Evolutionary conservation across 129 eudicot genomes (phyloP).

Genomic region (Chrysanthemum lavandulifolium): DNA sequence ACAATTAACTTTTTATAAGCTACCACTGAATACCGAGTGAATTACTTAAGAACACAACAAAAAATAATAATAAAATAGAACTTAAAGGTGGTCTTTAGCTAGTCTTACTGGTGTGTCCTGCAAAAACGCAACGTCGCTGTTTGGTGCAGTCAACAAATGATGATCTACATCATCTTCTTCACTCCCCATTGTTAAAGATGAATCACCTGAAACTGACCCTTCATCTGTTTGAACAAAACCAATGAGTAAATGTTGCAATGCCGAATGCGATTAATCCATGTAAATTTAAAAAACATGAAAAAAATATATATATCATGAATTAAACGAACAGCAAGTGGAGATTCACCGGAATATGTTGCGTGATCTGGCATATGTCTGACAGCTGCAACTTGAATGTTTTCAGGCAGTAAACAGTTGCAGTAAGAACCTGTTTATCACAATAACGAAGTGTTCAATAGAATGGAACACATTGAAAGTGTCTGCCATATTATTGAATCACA

Average conservation of each 20-base stretch:
- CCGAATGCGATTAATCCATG: background rate
- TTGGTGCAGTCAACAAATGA: conserved; percentile 55
- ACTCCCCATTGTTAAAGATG: conserved; percentile 53
- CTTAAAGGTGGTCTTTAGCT: conserved; percentile 62
- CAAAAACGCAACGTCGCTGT: conserved; percentile 70
- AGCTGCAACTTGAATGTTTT: conserved; percentile 72
- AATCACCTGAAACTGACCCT: conserved; percentile 50
- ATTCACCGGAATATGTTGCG: conserved; percentile 56
- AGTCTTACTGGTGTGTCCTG: conserved; percentile 77
- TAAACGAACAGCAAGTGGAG: background rate
- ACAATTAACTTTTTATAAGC: too few species aligned
- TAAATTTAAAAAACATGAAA: background rate
- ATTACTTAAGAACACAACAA: background rate
- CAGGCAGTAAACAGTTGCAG: conserved; percentile 92
- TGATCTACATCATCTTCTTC: conserved; percentile 78
- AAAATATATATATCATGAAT: background rate
- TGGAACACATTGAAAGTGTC: too few species aligned
- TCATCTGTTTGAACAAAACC: conserved; percentile 39
- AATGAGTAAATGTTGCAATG: background rate
- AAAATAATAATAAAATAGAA: background rate
- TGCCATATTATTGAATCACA: background rate
- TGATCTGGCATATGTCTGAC: conserved; percentile 76
- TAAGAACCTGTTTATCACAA: conserved; percentile 64
- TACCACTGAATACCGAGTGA: conserved; percentile 7
- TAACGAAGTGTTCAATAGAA: background rate